Evolutionary conservation across 169 alveolate species (phyloP).

Genomic region (Blepharisma undulans): DNA sequence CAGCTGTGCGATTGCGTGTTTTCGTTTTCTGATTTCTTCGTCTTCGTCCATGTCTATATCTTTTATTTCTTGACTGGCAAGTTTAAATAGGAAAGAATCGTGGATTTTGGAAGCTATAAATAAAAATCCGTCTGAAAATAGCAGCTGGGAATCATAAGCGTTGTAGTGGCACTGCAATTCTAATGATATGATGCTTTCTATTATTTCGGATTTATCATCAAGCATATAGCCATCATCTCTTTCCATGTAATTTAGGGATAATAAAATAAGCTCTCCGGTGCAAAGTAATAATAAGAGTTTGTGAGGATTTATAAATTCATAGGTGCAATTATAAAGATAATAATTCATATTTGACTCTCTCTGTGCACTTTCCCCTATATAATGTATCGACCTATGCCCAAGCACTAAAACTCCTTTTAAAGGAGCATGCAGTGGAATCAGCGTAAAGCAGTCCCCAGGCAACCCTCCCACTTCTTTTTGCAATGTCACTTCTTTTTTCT

Average conservation of each 20-base stretch:
- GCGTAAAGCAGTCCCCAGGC: neutral
- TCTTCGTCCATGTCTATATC: conserved; percentile 19
- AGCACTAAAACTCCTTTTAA: conserved; percentile 24
- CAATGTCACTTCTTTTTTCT: neutral
- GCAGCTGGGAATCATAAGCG: conserved; percentile 2
- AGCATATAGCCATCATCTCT: neutral
- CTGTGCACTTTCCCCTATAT: neutral
- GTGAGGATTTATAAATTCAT: neutral
- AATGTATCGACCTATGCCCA: neutral
- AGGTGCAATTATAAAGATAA: neutral
- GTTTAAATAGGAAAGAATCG: conserved; percentile 16
- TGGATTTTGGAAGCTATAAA: conserved; percentile 34
- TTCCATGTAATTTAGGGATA: conserved; percentile 24
- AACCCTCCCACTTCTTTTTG: neutral
- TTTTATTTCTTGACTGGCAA: neutral
- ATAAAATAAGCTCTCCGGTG: conserved; percentile 9
- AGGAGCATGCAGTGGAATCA: conserved; percentile 18
- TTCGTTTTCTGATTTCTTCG: neutral
- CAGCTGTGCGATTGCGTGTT: neutral
- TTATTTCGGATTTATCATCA: neutral
- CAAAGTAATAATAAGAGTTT: conserved; percentile 1
- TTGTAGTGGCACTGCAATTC: neutral
- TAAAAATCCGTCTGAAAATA: neutral
- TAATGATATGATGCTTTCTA: neutral
- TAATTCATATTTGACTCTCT: neutral